Conservation (phyloP, 1,284 basidiomycete genomes). For the Moesziomyces parantarcticus region DNA sequence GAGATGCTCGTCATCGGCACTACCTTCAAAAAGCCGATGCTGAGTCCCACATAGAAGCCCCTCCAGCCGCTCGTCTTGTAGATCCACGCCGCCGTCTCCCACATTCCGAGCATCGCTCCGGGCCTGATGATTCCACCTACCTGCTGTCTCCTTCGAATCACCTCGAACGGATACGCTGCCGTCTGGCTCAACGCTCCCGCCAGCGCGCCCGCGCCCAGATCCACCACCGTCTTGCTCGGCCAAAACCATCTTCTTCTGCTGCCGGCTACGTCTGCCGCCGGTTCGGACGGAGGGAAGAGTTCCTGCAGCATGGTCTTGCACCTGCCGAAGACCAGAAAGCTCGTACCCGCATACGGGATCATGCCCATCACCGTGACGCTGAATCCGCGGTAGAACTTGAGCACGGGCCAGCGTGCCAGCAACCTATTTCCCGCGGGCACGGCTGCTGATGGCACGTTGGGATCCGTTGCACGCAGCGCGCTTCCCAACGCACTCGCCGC, state of each 20-base stretch:
- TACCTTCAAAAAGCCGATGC: conserved; percentile 95
- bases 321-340: conserved; percentile 76
- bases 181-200: conserved; percentile 91
- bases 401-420: conserved; percentile 61
- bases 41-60: conserved; percentile 93
- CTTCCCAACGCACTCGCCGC: conserved; percentile 20
- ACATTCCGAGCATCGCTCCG: conserved; percentile 58
- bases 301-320: conserved; percentile 61
- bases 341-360: conserved; percentile 95
- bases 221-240: conserved; percentile 68
- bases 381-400: conserved; percentile 97
- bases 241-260: conserved; percentile 48
- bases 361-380: conserved; percentile 72
- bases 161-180: conserved; percentile 94
- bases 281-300: conserved; percentile 48
- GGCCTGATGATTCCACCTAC: conserved; percentile 76
- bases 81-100: conserved; percentile 71
- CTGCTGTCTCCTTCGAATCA: conserved; percentile 92
- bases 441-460: conserved; percentile 28
- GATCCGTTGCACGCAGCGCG: conserved; percentile 30
- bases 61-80: conserved; percentile 79
- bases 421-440: conserved; percentile 36
- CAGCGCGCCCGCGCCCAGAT: conserved; percentile 85
- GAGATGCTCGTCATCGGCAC: conserved; percentile 83
- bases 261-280: conserved; percentile 9